phyloP scores from a whole-genome alignment of 1,139 yeast genomes.

The Geotrichum histeridarum region DNA sequence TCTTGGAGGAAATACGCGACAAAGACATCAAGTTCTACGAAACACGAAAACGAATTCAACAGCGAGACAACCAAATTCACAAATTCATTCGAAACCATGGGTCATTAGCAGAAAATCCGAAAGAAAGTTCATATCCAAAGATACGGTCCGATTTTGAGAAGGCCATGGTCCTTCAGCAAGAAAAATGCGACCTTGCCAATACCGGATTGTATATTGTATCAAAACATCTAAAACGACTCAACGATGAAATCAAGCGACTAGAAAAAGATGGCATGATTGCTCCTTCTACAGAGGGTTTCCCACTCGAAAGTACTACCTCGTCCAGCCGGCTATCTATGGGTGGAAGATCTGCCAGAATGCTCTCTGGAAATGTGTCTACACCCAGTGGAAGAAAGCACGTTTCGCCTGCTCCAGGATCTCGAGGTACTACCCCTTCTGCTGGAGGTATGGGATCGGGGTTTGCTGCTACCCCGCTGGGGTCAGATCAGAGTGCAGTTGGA shows the following conservation, averaged over 20 bases:
- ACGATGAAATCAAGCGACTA: slow-evolving; percentile 67
- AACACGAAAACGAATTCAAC: slow-evolving; percentile 59
- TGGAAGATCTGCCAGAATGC: slow-evolving; percentile 1
- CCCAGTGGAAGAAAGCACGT: slow-evolving; percentile 6
- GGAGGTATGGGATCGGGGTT: neutral
- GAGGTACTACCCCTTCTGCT: slow-evolving; percentile 6
- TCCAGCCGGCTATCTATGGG: neutral
- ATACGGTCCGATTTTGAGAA: slow-evolving; percentile 64
- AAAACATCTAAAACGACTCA: slow-evolving; percentile 67
- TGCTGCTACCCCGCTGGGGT: slow-evolving; percentile 4
- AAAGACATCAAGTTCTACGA: slow-evolving; percentile 68
- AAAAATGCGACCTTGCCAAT: slow-evolving; percentile 73
- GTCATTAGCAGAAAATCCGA: slow-evolving; percentile 72
- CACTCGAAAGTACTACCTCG: slow-evolving; percentile 1
- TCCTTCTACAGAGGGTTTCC: slow-evolving; percentile 21
- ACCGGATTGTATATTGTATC: slow-evolving; percentile 74
- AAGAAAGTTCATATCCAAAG: slow-evolving; percentile 65
- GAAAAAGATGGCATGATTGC: slow-evolving; percentile 79
- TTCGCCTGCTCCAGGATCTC: slow-evolving; percentile 13
- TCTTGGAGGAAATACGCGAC: slow-evolving; percentile 70
- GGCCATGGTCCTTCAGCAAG: slow-evolving; percentile 62
- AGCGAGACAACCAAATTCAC: slow-evolving; percentile 69
- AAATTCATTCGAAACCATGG: slow-evolving; percentile 83
- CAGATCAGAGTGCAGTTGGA: neutral
- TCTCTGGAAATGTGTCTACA: slow-evolving; percentile 1